Evolutionary conservation across 192 early-diverging fungal genomes (phyloP), one percentile per base, ranked within the genome.

Genomic region (Dispira simplex): DNA sequence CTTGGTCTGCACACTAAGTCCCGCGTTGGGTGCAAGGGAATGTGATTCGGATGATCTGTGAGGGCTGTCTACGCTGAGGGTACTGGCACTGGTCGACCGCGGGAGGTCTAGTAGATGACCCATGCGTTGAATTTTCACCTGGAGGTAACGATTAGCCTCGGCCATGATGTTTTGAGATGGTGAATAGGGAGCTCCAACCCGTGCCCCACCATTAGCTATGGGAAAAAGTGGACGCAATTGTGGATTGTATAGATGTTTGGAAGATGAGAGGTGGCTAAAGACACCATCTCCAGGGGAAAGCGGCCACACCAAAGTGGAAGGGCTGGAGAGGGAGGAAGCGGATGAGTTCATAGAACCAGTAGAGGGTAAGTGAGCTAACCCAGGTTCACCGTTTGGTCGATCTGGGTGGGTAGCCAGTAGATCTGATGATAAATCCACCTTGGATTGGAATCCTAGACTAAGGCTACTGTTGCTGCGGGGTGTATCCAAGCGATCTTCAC

Each of bases 81-180:
- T 39, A 39, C 32, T 39, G 32, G 32, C 6, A 39, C 32, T 39
- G 32, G 32, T 39, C 32, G 47, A 66, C 47, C n/a, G 53, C 43
- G 82, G 82, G 28, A 90, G 75, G 53, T 84, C 71, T 62, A 97
- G 77, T 68, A 93, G 82, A 66, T 97, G 95, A 44, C 90, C 83
- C 95, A 95, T 97, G 56, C 84, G 79, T 70, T 89, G 82, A 0
- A 93, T 84, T 71, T 97, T 95, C 63, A 92, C 90, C 49, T 84
- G 77, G 20, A 97, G 68, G 65, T 97, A 95, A 62, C 77, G 79
- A 75, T 95, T 89, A 8, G 91, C 65, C 66, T 97, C 85, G 8
- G 71, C 65, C 77, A 73, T 75, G 46, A 71, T 73, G 26, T 77
- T 26, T 70, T 73, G 43, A 63, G 63, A 39, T 39, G 32, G 6